A percentile compares a stretch with the other conserved stretches of the same genome.
Evolutionary conservation across 2,329 filamentous ascomycete genomes (phyloP).

Genomic region (Diaporthe sp.): DNA sequence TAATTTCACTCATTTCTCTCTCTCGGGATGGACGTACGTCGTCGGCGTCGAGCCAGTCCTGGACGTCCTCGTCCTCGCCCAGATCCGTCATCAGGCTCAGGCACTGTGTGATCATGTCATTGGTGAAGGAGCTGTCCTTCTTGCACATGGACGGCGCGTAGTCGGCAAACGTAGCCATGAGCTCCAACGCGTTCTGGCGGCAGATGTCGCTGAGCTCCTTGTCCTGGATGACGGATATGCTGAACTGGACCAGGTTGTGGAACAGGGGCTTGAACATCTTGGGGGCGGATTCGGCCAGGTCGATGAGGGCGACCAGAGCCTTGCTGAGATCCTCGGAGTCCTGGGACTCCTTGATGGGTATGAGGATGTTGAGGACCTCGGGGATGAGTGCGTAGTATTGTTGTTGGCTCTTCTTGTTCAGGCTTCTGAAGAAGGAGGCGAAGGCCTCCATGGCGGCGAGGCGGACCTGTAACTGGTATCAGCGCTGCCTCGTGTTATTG

Average conservation of each 20-base stretch:
- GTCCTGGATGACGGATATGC: slow-evolving; percentile 92
- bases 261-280: slow-evolving; percentile 99
- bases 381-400: slow-evolving; percentile 91
- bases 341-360: slow-evolving; percentile 89
- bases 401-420: slow-evolving; percentile 86
- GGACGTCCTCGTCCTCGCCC: slow-evolving; percentile 90
- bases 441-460: slow-evolving; percentile 97
- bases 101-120: slow-evolving; percentile 98
- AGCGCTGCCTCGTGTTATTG: slow-evolving; percentile 13
- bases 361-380: slow-evolving; percentile 92
- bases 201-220: slow-evolving; percentile 92
- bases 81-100: slow-evolving; percentile 98
- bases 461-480: slow-evolving; percentile 70
- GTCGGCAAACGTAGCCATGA: slow-evolving; percentile 98
- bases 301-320: slow-evolving; percentile 90
- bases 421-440: slow-evolving; percentile 91
- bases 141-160: slow-evolving; percentile 94
- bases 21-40: slow-evolving; percentile 70
- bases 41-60: slow-evolving; percentile 92
- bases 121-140: slow-evolving; percentile 91
- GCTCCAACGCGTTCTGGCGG: slow-evolving; percentile 92
- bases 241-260: slow-evolving; percentile 91
- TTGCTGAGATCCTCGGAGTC: slow-evolving; percentile 93
- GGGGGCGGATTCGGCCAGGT: slow-evolving; percentile 91
- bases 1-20: not conserved